These are phyloP conservation scores for Rhynchospora breviuscula DNA, from an alignment of 176 grass and related monocot species.

Conservation along the genomic window DNA sequence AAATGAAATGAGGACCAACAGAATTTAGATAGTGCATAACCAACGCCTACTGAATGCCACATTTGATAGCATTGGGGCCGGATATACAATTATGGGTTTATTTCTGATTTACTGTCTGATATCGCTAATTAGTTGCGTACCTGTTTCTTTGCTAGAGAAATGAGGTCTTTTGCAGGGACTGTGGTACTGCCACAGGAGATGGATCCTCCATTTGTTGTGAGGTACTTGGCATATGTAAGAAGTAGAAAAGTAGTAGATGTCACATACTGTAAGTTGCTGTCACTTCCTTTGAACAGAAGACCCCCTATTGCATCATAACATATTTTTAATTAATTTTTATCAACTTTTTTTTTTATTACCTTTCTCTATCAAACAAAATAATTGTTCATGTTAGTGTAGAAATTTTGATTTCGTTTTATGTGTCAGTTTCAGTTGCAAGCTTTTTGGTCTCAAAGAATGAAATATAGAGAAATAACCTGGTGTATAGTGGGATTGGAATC, in stretches of 20 bases:
- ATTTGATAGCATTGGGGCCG: background rate
- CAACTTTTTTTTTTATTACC: background rate
- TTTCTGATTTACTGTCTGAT: background rate
- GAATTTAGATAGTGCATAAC: background rate
- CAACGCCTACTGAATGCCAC: background rate
- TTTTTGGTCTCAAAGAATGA: background rate
- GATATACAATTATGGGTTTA: background rate
- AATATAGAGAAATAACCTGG: slow-evolving; percentile 28
- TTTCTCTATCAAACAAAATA: background rate
- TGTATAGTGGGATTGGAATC: slow-evolving; percentile 63
- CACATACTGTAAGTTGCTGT: slow-evolving; percentile 90
- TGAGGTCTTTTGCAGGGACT: slow-evolving; percentile 32
- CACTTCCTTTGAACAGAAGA: slow-evolving; percentile 52
- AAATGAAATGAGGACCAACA: background rate
- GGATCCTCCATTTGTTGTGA: slow-evolving; percentile 9
- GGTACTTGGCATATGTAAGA: slow-evolving; percentile 63
- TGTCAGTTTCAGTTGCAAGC: background rate
- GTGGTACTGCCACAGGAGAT: slow-evolving; percentile 23
- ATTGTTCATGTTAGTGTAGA: background rate
- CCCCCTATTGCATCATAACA: slow-evolving; percentile 30
- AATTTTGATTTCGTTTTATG: background rate
- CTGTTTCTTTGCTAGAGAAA: slow-evolving; percentile 50
- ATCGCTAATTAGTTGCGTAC: slow-evolving; percentile 7
- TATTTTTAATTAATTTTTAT: background rate
- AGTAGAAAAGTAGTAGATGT: slow-evolving; percentile 71